Conservation (phyloP, 2,329 filamentous ascomycete genomes). For the Didymella segeticola region DNA sequence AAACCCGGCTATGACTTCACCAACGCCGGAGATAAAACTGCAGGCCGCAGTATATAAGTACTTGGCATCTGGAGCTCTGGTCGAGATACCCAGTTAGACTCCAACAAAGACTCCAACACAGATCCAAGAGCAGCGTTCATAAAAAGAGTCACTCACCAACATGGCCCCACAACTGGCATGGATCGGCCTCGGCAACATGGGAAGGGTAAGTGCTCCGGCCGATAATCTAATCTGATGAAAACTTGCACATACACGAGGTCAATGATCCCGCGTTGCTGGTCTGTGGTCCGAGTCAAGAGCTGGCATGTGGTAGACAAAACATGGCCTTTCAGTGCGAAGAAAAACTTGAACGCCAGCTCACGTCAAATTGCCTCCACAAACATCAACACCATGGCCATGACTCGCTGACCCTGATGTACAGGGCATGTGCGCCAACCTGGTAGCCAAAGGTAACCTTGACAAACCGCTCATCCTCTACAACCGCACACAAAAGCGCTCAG, state of each 20-base stretch:
- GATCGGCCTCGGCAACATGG: constrained; percentile 90
- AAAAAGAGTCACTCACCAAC: too few species aligned
- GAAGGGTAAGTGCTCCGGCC: constrained; percentile 63
- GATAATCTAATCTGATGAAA: constrained; percentile 7
- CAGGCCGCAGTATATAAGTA: neutral
- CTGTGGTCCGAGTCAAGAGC: neutral
- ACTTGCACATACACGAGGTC: neutral
- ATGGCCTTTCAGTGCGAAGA: neutral
- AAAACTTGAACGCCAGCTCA: neutral
- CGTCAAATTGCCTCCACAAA: neutral
- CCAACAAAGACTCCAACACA: too few species aligned
- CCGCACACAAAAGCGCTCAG: constrained; percentile 71
- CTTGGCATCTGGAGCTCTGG: neutral
- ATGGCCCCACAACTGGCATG: constrained; percentile 68
- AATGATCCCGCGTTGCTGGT: neutral
- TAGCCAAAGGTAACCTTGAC: constrained; percentile 75
- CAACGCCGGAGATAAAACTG: constrained; percentile 2
- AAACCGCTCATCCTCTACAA: constrained; percentile 81
- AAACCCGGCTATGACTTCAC: constrained; percentile 12
- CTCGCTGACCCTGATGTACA: constrained; percentile 8
- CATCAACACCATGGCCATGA: neutral
- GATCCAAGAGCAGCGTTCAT: too few species aligned
- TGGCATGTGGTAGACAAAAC: neutral
- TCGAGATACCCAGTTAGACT: neutral
- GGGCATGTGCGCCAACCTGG: constrained; percentile 67